A percentile compares a stretch with the other conserved stretches of the same genome.
Conservation (phyloP, 2,329 filamentous ascomycete species). For the Alternaria conjuncta region DNA sequence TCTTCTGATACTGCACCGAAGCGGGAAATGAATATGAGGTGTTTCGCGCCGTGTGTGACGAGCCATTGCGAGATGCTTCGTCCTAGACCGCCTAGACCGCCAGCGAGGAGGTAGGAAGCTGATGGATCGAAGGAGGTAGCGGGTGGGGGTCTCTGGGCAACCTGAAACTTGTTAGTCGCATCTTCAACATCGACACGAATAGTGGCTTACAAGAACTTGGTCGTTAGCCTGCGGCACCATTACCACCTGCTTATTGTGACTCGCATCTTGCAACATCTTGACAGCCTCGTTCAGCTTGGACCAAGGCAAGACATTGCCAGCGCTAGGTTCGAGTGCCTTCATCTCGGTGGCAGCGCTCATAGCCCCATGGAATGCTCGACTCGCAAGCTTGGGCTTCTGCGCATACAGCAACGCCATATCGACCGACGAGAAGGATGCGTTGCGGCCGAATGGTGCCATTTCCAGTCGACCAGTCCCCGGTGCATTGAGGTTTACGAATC, state of each 20-base stretch:
- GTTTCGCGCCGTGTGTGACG: slow-evolving; percentile 14
- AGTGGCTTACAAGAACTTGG: slow-evolving; percentile 7
- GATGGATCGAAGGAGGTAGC: not conserved
- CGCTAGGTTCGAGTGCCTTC: not conserved
- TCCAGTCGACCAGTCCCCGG: slow-evolving; percentile 12
- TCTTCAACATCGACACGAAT: not conserved
- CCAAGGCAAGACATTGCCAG: not conserved
- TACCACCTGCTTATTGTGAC: slow-evolving; percentile 8
- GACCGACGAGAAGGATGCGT: slow-evolving; percentile 16
- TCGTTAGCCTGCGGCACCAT: slow-evolving; percentile 2
- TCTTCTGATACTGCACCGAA: slow-evolving; percentile 2
- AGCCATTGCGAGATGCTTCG: slow-evolving; percentile 23
- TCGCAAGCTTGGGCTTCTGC: slow-evolving; percentile 6
- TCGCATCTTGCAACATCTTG: slow-evolving; percentile 17
- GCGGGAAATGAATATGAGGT: slow-evolving; percentile 26
- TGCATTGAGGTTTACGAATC: slow-evolving; percentile 25
- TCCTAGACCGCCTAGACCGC: slow-evolving; percentile 28
- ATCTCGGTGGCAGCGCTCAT: not conserved
- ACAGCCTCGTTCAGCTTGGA: slow-evolving; percentile 20
- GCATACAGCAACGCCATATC: slow-evolving; percentile 11
- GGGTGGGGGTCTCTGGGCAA: not conserved
- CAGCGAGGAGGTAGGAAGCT: slow-evolving; percentile 24
- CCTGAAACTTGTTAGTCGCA: slow-evolving; percentile 1
- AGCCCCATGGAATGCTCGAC: slow-evolving; percentile 6
- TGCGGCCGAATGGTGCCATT: slow-evolving; percentile 26